Percentiles rank a stretch among this genome's conserved stretches.
Conservation (phyloP, 768 basidiomycete genomes). For the Pluteus cervinus region DNA sequence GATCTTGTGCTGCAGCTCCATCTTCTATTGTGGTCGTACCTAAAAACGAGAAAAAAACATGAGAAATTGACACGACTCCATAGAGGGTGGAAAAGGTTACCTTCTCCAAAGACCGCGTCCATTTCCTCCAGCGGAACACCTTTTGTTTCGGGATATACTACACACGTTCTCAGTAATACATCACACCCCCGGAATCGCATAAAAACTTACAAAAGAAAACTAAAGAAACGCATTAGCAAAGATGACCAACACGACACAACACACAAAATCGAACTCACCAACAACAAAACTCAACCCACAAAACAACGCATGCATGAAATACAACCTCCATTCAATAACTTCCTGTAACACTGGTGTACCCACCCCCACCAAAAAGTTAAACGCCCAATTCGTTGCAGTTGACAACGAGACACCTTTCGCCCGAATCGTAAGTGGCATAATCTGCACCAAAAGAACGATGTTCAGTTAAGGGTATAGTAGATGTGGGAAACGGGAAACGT, state of each 20-base stretch:
- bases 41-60: no score
- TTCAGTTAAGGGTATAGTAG: conserved; percentile 4
- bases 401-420: conserved; percentile 94
- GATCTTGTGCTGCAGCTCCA: no score
- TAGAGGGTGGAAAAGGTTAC: no score
- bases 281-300: conserved; percentile 82
- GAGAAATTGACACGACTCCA: no score
- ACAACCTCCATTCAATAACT: conserved; percentile 82
- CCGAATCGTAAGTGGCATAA: conserved; percentile 83
- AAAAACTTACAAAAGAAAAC: conserved; percentile 67
- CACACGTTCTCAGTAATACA: conserved; percentile 9
- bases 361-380: conserved; percentile 88
- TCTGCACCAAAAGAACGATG: conserved; percentile 33
- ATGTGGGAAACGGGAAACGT: conserved; percentile 6
- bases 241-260: neutral
- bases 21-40: no score
- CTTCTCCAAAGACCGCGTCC: conserved; percentile 88
- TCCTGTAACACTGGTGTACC: conserved; percentile 85
- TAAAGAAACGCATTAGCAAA: conserved; percentile 12
- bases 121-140: conserved; percentile 88
- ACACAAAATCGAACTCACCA: conserved; percentile 32
- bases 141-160: conserved; percentile 85
- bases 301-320: conserved; percentile 97
- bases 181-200: neutral
- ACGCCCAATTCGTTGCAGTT: conserved; percentile 86